Percentiles rank a stretch among this genome's conserved stretches.
phyloP scores from a whole-genome alignment of 352 stramenopile species.

The Pseudoperonospora humuli region DNA sequence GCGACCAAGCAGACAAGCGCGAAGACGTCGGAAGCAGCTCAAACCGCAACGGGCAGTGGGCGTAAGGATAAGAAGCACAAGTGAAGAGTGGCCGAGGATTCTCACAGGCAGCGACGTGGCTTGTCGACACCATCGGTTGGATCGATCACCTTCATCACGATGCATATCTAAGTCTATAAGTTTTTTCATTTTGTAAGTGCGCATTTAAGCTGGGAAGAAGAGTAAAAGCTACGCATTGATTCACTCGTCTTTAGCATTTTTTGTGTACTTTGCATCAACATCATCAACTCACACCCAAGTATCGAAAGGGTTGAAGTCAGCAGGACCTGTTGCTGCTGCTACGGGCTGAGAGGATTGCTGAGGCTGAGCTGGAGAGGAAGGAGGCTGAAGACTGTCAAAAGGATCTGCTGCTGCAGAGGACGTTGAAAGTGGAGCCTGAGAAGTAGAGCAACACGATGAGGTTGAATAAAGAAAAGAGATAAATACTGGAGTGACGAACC shows the following conservation, averaged over 20 bases:
- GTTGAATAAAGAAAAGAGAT: background rate
- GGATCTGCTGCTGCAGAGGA: conserved; percentile 19
- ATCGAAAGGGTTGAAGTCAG: conserved; percentile 56
- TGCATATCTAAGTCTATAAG: conserved; percentile 21
- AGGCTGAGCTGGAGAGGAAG: conserved; percentile 1
- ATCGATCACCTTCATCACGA: conserved; percentile 25
- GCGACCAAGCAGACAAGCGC: conserved; percentile 7
- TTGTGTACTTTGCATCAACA: conserved; percentile 4
- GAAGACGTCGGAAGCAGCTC: conserved; percentile 16
- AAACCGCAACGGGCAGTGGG: conserved; percentile 10
- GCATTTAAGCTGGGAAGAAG: background rate
- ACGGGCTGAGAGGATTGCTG: conserved; percentile 6
- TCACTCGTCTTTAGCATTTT: conserved; percentile 4
- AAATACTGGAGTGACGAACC: conserved; percentile 6
- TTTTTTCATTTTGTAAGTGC: conserved; percentile 1
- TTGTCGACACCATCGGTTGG: conserved; percentile 5
- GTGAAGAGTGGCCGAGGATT: conserved; percentile 18
- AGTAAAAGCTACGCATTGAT: conserved; percentile 5
- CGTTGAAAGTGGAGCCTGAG: conserved; percentile 21
- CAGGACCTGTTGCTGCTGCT: too few species aligned
- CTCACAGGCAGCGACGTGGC: background rate
- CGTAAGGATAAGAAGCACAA: conserved; percentile 13
- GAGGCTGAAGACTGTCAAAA: conserved; percentile 22
- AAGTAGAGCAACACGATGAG: background rate
- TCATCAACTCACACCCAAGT: conserved; percentile 29